Conservation (phyloP, 306 rosid species). For the Ormosia semicastrata region DNA sequence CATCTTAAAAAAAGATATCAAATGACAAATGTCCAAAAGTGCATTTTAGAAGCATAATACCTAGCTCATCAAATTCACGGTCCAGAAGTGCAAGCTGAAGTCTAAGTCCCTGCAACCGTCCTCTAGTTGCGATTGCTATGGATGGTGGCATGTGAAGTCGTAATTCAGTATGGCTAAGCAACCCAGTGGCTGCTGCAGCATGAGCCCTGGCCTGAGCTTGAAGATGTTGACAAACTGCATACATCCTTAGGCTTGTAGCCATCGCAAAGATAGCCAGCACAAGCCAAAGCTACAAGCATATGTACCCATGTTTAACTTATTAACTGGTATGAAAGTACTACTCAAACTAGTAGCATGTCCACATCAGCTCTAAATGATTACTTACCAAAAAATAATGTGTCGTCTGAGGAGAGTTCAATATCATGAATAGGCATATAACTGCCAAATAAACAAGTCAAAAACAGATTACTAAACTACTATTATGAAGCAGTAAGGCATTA, state of each 20-base stretch:
- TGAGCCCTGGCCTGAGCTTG: conserved; percentile 94
- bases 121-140: conserved; percentile 82
- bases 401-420: conserved; percentile 76
- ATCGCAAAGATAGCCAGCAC: conserved; percentile 72
- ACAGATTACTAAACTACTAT: not conserved
- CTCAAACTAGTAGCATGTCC: not conserved
- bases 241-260: conserved; percentile 50
- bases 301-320: not conserved
- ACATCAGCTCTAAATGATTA: not conserved
- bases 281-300: conserved; percentile 65
- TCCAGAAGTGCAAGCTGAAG: conserved; percentile 97
- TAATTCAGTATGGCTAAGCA: conserved; percentile 82
- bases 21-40: not conserved
- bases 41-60: conserved; percentile 35
- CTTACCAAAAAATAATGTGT: conserved; percentile 76
- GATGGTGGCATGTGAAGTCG: conserved; percentile 81
- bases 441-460: conserved; percentile 22
- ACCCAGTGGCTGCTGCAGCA: conserved; percentile 82
- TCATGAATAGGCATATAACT: conserved; percentile 61
- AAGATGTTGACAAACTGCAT: conserved; percentile 86
- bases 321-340: not conserved
- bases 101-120: conserved; percentile 90
- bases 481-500: conserved; percentile 19
- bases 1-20: not conserved
- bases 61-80: conserved; percentile 87